These are phyloP conservation scores for Penicillium digitatum DNA, from an alignment of 2,329 filamentous ascomycete genomes.

Conservation along the genomic window DNA sequence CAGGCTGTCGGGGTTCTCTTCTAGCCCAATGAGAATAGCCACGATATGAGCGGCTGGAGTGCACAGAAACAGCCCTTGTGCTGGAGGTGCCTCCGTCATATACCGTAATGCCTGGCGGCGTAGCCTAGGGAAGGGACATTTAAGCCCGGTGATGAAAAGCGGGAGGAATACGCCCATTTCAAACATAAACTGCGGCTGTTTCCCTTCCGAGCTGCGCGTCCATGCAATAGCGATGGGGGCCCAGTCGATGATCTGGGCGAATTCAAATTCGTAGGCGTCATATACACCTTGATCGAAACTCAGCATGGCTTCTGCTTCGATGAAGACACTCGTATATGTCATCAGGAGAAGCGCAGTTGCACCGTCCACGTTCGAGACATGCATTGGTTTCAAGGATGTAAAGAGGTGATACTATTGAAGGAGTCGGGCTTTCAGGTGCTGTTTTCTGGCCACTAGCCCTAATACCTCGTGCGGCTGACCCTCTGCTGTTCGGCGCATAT, in stretches of 20 bases:
- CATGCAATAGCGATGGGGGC: slow-evolving; percentile 11
- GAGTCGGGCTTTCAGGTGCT: neutral
- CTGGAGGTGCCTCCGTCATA: slow-evolving; percentile 14
- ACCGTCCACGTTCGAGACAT: neutral
- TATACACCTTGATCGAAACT: slow-evolving; percentile 11
- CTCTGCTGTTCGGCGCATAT: neutral
- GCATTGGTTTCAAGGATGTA: neutral
- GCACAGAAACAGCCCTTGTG: slow-evolving; percentile 19
- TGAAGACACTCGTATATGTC: slow-evolving; percentile 16
- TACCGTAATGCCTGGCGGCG: slow-evolving; percentile 13
- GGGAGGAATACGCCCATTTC: slow-evolving; percentile 21
- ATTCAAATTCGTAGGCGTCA: slow-evolving; percentile 13
- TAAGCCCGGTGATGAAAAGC: slow-evolving; percentile 19
- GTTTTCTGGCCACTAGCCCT: neutral
- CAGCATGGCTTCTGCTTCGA: slow-evolving; percentile 16
- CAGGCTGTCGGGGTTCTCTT: neutral
- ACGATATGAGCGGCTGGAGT: neutral
- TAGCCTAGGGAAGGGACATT: slow-evolving; percentile 13
- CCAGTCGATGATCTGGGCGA: slow-evolving; percentile 11
- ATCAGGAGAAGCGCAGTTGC: slow-evolving; percentile 10
- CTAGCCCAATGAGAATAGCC: neutral
- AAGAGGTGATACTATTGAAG: neutral
- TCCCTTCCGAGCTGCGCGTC: slow-evolving; percentile 11
- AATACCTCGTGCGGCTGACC: neutral
- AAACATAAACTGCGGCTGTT: slow-evolving; percentile 18